These are phyloP conservation scores for Murraya paniculata DNA, from an alignment of 345 rosid species.

Conservation along the genomic window DNA sequence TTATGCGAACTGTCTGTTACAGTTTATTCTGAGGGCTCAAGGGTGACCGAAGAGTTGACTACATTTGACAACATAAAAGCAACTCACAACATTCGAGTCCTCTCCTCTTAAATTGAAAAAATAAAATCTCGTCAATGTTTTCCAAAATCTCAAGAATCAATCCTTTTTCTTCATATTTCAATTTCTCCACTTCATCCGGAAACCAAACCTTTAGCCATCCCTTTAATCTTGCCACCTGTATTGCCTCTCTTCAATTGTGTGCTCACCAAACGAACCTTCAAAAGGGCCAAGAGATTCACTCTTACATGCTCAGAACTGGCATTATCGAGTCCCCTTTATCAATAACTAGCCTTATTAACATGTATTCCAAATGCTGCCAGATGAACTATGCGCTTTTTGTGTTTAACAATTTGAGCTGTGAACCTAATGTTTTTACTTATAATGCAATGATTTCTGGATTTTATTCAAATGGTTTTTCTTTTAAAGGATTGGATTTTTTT, in stretches of 20 bases:
- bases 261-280: conserved; percentile 34
- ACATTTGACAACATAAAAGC: too few species aligned
- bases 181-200: conserved; percentile 12
- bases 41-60: too few species aligned
- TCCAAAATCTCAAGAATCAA: conserved; percentile 2
- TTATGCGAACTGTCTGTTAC: too few species aligned
- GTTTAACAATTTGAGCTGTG: neutral
- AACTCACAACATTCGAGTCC: neutral
- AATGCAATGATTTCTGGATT: conserved; percentile 58
- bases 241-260: conserved; percentile 52
- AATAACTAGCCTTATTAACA: conserved; percentile 60
- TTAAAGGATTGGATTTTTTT: conserved; percentile 39
- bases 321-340: conserved; percentile 38
- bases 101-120: neutral
- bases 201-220: neutral
- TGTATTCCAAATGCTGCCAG: conserved; percentile 56
- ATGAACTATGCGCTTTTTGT: neutral
- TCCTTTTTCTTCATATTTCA: neutral
- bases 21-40: too few species aligned
- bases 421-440: conserved; percentile 43
- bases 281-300: conserved; percentile 39
- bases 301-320: conserved; percentile 46
- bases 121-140: neutral
- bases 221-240: conserved; percentile 36
- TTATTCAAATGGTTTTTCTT: conserved; percentile 37